A percentile compares a stretch with the other conserved stretches of the same genome.
phyloP scores from a whole-genome alignment of 495 filamentous ascomycete species.

The Aspergillus heteromorphus region DNA sequence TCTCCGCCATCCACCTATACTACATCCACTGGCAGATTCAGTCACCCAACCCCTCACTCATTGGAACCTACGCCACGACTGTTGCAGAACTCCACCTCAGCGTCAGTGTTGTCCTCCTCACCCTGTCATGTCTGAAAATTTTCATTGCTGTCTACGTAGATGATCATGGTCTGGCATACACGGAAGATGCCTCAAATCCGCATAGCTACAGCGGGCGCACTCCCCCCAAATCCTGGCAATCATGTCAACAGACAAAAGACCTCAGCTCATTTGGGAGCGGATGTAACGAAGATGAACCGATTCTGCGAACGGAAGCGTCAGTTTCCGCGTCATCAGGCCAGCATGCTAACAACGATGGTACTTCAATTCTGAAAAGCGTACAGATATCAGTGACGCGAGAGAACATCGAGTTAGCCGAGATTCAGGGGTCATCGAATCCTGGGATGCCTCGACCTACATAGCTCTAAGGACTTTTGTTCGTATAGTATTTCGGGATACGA shows the following conservation, averaged over 20 bases:
- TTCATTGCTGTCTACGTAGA: constrained; percentile 37
- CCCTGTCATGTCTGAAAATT: constrained; percentile 29
- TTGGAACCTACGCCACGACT: constrained; percentile 22
- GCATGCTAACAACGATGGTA: not conserved
- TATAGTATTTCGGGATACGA: too few relatives aligned
- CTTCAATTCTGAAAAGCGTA: not conserved
- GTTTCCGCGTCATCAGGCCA: not conserved
- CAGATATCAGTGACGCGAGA: not conserved
- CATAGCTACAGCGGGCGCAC: not conserved
- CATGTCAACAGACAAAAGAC: not conserved
- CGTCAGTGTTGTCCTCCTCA: constrained; percentile 19
- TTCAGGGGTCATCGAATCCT: not conserved
- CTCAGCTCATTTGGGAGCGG: not conserved
- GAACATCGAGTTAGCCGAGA: not conserved
- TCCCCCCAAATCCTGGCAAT: not conserved
- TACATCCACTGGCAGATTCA: constrained; percentile 18
- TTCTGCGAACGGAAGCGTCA: not conserved
- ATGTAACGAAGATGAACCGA: not conserved
- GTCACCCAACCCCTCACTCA: constrained; percentile 17
- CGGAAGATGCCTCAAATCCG: constrained; percentile 9
- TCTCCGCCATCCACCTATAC: constrained; percentile 21
- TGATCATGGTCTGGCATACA: constrained; percentile 28
- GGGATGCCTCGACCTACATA: not conserved
- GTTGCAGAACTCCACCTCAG: constrained; percentile 24
- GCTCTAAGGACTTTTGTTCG: too few relatives aligned